Conservation (phyloP, 768 basidiomycete species). For the Lactarius evosmus region DNA sequence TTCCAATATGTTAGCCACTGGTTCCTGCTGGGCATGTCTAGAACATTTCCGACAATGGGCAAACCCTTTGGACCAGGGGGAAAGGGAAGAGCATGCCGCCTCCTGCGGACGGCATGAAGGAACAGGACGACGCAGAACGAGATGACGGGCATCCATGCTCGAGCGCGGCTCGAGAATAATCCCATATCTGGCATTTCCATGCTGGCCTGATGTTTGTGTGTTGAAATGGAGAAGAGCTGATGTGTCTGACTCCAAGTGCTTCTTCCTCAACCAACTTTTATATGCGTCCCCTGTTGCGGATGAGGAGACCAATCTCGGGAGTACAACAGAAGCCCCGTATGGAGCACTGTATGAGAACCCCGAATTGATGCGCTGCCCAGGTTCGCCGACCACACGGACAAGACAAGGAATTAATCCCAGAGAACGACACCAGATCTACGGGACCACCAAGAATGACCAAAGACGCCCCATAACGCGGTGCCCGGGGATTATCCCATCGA, state of each 20-base stretch:
- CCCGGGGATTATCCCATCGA: background rate
- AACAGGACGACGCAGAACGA: constrained; percentile 4
- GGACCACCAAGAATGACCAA: background rate
- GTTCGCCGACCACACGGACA: background rate
- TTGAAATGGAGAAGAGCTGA: background rate
- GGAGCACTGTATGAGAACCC: background rate
- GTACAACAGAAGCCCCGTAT: background rate
- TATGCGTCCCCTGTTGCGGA: background rate
- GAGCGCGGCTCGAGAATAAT: background rate
- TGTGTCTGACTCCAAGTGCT: background rate
- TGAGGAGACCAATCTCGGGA: background rate
- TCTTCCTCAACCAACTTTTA: constrained; percentile 5
- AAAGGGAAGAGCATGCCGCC: constrained; percentile 16
- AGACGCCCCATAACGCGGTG: background rate
- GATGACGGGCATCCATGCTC: constrained; percentile 1
- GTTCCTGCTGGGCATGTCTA: constrained; percentile 28
- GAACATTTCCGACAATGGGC: constrained; percentile 29
- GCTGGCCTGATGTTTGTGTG: background rate
- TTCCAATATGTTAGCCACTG: constrained; percentile 28
- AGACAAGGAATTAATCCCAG: background rate
- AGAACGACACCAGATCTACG: constrained; percentile 6
- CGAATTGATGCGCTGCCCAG: background rate
- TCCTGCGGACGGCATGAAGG: constrained; percentile 3
- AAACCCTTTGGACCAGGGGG: constrained; percentile 32
- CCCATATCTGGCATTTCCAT: background rate